A percentile compares a stretch with the other conserved stretches of the same genome.
Conservation (phyloP, 164 flowering plant species). For the Vitis labrusca region DNA sequence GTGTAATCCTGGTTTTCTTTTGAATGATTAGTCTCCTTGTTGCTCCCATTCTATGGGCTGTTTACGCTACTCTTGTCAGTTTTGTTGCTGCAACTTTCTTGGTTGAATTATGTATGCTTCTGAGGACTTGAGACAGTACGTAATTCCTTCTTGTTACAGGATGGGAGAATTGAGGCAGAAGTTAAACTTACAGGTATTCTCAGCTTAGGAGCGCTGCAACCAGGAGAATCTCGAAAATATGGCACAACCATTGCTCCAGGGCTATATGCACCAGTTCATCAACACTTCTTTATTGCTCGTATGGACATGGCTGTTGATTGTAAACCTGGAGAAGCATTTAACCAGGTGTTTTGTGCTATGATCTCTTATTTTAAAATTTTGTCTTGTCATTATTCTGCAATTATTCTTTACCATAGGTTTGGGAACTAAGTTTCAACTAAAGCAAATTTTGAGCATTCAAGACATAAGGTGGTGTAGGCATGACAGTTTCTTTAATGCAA, state of each 20-base stretch:
- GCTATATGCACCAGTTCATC: slow-evolving; percentile 92
- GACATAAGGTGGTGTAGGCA: no score
- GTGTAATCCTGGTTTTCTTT: no score
- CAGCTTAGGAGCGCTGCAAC: slow-evolving; percentile 83
- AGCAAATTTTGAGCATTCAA: no score
- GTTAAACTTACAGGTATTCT: slow-evolving; percentile 89
- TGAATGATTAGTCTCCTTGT: neutral
- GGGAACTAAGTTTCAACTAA: neutral
- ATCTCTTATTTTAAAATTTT: neutral
- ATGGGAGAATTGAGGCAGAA: slow-evolving; percentile 92
- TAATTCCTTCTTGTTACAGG: slow-evolving; percentile 39
- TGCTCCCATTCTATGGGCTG: neutral
- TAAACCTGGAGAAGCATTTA: slow-evolving; percentile 79
- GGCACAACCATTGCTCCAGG: slow-evolving; percentile 94
- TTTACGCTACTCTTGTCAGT: neutral
- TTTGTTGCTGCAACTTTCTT: neutral
- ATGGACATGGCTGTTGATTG: slow-evolving; percentile 94
- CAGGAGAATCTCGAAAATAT: slow-evolving; percentile 81
- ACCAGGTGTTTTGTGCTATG: slow-evolving; percentile 55
- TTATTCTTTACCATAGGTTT: neutral
- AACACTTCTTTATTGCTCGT: slow-evolving; percentile 89
- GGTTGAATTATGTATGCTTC: slow-evolving; percentile 1
- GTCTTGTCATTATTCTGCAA: neutral
- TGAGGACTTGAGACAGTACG: neutral
- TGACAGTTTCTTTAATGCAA: no score